Evolutionary conservation across 306 rosid genomes (phyloP).

Genomic region (Citrullus amarus): DNA sequence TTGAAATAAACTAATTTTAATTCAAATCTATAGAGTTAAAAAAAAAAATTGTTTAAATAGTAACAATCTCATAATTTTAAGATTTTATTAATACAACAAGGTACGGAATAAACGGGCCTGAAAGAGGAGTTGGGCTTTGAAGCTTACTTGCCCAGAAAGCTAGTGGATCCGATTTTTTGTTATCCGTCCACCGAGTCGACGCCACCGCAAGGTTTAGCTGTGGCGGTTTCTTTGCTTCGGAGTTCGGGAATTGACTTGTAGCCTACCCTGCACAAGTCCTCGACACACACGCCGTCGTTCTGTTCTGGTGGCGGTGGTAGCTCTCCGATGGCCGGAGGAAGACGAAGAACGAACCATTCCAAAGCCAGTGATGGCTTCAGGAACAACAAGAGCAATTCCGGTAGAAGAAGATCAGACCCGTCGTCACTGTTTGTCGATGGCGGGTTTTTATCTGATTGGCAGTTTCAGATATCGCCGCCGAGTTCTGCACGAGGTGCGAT

Average conservation of each 20-base stretch:
- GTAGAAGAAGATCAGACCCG: constrained; percentile 27
- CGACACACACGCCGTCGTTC: neutral
- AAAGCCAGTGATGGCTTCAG: neutral
- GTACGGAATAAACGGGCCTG: neutral
- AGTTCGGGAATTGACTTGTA: neutral
- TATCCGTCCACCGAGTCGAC: neutral
- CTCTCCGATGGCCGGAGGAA: constrained; percentile 49
- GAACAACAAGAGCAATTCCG: neutral
- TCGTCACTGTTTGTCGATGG: constrained; percentile 48
- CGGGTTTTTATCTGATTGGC: constrained; percentile 69
- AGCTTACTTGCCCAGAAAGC: neutral
- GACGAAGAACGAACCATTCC: constrained; percentile 25
- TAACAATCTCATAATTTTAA: no score
- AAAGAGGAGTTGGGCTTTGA: neutral
- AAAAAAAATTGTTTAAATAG: no score
- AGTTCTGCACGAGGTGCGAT: constrained; percentile 33
- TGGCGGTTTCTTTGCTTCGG: neutral
- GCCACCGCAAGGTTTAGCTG: neutral
- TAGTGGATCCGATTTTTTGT: neutral
- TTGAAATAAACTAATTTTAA: no score
- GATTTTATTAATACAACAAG: no score
- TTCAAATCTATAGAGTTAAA: no score
- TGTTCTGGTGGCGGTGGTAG: neutral
- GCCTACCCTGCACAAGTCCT: neutral
- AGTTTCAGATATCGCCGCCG: constrained; percentile 17